Evolutionary conservation across 345 rosid genomes (phyloP), one percentile per base, ranked within the genome.

Genomic region (Sonneratia alba): DNA sequence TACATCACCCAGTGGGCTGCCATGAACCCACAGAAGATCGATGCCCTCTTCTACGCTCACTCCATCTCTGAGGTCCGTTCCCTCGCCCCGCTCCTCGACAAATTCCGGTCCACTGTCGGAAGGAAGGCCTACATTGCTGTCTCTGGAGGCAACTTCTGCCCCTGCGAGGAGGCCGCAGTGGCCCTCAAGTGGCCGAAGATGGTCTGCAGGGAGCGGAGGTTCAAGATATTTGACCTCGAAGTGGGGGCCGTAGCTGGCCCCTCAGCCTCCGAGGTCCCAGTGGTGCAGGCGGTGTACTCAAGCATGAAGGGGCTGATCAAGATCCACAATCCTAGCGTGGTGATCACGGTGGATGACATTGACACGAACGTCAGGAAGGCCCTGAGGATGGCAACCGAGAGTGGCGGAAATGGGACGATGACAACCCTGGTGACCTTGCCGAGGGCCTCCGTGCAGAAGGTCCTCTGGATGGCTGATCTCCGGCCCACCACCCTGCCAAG

Each of bases 401-500:
- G 85, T 0, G 83, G 77, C 70, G 3, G 59, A 38, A 90, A 90
- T 68, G 85, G 68, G 36, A 89, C 91, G 22, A 27, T 27, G 32
- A 66, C 90, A 0, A 38, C 45, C 45, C 10, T 92, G 56, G 86
- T 95, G 73, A 84, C 86, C 70, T 79, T 92, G 36, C 99, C 98
- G 0, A 86, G 87, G 79, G 80, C 84, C 69, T 89, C 97, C 34
- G 80, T 95, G 71, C 70, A 91, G 1, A 92, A 90, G 81, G 94
- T 87, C 81, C 85, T 95, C 12, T 95, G 99, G 99, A 95, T 92
- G 99, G 90, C 99, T 75, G 97, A 92, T 83, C 87, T 95, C 24
- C 88, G 96, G 84, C 77, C 99, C 73, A 86, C 98, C 47, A 90
- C 99, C 75, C 77, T 95, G 82, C 92, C 99, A 75, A 83, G 99